phyloP scores from a whole-genome alignment of 345 rosid species.

The Schrenkiella parvula region DNA sequence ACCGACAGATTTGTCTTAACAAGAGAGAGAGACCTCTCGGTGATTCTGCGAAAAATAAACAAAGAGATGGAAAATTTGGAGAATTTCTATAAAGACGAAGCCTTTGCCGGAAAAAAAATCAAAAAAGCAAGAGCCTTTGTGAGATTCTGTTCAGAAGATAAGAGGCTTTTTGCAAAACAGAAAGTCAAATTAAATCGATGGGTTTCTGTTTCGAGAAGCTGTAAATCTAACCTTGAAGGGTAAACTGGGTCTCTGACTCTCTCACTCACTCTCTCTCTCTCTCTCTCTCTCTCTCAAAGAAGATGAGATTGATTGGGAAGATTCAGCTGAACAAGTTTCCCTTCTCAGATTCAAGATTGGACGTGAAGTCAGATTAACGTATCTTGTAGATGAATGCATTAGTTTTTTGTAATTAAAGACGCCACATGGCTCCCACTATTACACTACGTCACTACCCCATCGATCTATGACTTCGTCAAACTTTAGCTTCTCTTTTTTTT shows the following conservation, averaged over 20 bases:
- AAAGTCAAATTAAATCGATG: conserved; percentile 9
- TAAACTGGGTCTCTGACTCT: not conserved
- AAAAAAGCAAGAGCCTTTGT: not conserved
- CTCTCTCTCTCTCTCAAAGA: not conserved
- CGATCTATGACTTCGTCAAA: not conserved
- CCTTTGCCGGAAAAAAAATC: not conserved
- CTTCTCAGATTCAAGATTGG: conserved; percentile 16
- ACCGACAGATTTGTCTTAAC: not conserved
- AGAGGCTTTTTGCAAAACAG: conserved; percentile 3
- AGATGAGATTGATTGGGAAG: not conserved
- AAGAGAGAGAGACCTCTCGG: conserved; percentile 1
- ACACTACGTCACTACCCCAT: not conserved
- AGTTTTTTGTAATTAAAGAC: conserved; percentile 1
- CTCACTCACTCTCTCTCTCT: not conserved
- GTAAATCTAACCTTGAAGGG: not conserved
- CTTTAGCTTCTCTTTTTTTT: not conserved
- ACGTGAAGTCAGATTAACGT: conserved; percentile 7
- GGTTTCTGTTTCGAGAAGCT: not conserved
- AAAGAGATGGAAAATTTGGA: not conserved
- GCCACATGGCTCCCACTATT: conserved; percentile 19
- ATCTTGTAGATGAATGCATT: not conserved
- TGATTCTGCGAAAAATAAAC: conserved; percentile 11
- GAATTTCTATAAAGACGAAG: not conserved
- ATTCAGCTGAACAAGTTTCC: not conserved
- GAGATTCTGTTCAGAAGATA: not conserved